Percentiles rank a stretch among this genome's conserved stretches.
These are phyloP conservation scores for Microstroma glucosiphilum DNA, from an alignment of 1,284 basidiomycete species.

Conservation along the genomic window DNA sequence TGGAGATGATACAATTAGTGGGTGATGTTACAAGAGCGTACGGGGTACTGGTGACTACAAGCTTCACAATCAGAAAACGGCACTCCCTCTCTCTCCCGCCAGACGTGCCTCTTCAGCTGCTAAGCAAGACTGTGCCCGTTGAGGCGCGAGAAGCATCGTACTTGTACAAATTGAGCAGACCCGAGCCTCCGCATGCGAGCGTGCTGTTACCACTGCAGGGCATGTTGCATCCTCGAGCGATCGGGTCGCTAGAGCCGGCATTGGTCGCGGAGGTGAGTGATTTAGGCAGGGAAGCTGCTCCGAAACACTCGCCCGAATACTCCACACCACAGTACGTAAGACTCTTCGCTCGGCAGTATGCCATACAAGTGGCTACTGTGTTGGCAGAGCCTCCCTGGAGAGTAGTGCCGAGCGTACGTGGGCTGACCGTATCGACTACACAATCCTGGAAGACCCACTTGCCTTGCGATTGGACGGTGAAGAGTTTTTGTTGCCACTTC, in stretches of 20 bases:
- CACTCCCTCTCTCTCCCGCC: too few relatives aligned
- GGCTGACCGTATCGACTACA: slow-evolving; percentile 7
- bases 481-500: slow-evolving; percentile 14
- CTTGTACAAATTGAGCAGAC: slow-evolving; percentile 41
- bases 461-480: slow-evolving; percentile 10
- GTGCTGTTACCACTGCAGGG: slow-evolving; percentile 42
- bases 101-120: too few relatives aligned
- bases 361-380: slow-evolving; percentile 29
- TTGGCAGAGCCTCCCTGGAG: slow-evolving; percentile 1
- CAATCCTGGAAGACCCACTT: slow-evolving; percentile 15
- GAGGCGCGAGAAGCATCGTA: too few relatives aligned
- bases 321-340: slow-evolving; percentile 26
- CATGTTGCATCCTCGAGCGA: slow-evolving; percentile 35
- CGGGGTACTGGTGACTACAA: too few relatives aligned
- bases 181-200: slow-evolving; percentile 48
- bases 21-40: too few relatives aligned
- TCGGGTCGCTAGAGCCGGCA: background rate
- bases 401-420: slow-evolving; percentile 10
- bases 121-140: too few relatives aligned
- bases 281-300: background rate
- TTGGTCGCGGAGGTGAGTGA: background rate
- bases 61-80: too few relatives aligned
- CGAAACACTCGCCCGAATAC: slow-evolving; percentile 41
- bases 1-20: too few relatives aligned
- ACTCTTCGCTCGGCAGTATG: slow-evolving; percentile 29